phyloP scores from a whole-genome alignment of 192 early-diverging fungal genomes.

The Coemansia sp. region DNA sequence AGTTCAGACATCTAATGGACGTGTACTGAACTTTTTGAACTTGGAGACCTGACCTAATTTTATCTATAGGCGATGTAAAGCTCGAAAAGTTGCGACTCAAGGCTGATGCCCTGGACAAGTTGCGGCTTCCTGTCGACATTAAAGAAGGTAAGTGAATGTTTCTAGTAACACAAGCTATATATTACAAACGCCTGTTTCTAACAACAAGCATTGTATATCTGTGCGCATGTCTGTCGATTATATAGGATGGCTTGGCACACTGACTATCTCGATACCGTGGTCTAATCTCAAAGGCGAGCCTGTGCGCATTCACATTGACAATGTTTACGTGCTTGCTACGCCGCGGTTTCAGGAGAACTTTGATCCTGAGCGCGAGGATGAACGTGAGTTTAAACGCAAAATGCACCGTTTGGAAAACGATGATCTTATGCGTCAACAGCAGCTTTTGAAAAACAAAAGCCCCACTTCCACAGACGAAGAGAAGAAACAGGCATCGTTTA shows the following conservation, averaged over 20 bases:
- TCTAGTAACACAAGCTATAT: too few species aligned
- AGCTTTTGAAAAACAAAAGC: slow-evolving; percentile 24
- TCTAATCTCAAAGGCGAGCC: slow-evolving; percentile 93
- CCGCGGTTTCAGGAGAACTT: slow-evolving; percentile 81
- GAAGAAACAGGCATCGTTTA: slow-evolving; percentile 78
- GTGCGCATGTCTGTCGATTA: background rate
- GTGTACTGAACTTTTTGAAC: background rate
- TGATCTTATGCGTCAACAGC: slow-evolving; percentile 34
- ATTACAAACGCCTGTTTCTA: too few species aligned
- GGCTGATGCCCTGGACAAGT: slow-evolving; percentile 88
- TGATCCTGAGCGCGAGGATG: slow-evolving; percentile 78
- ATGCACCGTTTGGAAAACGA: slow-evolving; percentile 73
- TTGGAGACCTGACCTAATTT: background rate
- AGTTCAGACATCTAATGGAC: background rate
- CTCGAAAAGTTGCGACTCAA: slow-evolving; percentile 86
- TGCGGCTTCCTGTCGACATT: slow-evolving; percentile 92
- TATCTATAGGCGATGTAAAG: slow-evolving; percentile 82
- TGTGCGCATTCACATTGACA: slow-evolving; percentile 82
- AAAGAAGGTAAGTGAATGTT: slow-evolving; percentile 63
- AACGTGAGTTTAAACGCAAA: slow-evolving; percentile 75
- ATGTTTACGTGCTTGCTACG: slow-evolving; percentile 83
- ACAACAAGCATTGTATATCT: too few species aligned
- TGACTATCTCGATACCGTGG: slow-evolving; percentile 95
- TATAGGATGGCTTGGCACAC: slow-evolving; percentile 85
- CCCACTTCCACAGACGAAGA: slow-evolving; percentile 43